Percentiles rank a stretch among this genome's conserved stretches.
Conservation (phyloP, 768 basidiomycete genomes). For the Suillus placidus region DNA sequence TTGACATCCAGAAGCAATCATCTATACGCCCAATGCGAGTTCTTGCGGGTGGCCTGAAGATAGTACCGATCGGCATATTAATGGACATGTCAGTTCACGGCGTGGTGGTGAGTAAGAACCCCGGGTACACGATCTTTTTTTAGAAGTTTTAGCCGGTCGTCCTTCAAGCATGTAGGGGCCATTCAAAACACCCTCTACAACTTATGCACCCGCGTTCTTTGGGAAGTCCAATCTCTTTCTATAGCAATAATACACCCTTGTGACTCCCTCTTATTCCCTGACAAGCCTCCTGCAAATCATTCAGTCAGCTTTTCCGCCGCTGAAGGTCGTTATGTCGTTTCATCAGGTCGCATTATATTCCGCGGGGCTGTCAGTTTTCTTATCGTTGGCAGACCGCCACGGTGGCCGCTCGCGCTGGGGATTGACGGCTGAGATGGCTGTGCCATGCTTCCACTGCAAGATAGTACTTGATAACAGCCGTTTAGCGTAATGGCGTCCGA, state of each 20-base stretch:
- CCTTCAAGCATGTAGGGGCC: not conserved
- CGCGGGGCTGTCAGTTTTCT: not conserved
- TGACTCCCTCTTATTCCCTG: not conserved
- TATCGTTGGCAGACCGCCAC: not conserved
- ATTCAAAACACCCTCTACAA: not conserved
- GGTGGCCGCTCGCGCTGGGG: not conserved
- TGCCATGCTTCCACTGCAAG: not conserved
- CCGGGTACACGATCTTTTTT: not conserved
- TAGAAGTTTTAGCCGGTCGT: not conserved
- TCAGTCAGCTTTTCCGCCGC: not conserved
- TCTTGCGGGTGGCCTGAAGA: not conserved
- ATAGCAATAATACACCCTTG: not conserved
- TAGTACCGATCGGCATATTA: not conserved
- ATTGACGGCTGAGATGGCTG: not conserved
- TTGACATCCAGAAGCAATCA: not conserved
- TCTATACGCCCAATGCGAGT: not conserved
- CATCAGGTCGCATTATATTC: not conserved
- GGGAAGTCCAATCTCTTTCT: not conserved
- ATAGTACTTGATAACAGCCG: not conserved
- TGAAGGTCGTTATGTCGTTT: not conserved
- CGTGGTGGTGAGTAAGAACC: slow-evolving; percentile 3
- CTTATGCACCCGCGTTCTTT: not conserved
- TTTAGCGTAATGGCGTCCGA: not conserved
- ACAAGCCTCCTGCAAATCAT: not conserved
- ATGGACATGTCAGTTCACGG: not conserved